Evolutionary conservation across 2,329 filamentous ascomycete genomes (phyloP), one percentile per base, ranked within the genome.

Genomic region (Cylindrodendrum hubeiense): DNA sequence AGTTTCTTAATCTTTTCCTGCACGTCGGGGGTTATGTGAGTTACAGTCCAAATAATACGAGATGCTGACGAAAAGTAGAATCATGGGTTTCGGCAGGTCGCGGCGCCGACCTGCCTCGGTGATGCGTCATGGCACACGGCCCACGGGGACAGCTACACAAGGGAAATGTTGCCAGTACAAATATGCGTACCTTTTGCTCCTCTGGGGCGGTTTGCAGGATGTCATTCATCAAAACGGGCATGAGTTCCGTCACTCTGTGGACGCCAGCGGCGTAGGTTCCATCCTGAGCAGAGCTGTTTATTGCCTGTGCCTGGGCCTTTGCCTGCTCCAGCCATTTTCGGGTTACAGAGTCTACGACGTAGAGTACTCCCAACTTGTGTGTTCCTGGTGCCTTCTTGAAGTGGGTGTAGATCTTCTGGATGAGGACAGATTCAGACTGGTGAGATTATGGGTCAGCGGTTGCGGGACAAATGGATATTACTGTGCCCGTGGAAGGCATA

Each of bases 311-410:
- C 73, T 92, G 88, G 77, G 91, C 89, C 83, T 95, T 96, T 77
- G 96, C 95, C 83, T 94, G 93, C 81, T 98, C 95, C 85, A 97
- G 90, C 95, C 96, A 99, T 85, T 97, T 95, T 83, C 96, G 94
- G 81, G 95, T 95, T 89, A 99, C 95, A 86, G 95, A 97, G 88
- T 99, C 96, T 95, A 99, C 93, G 84, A 98, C 95, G 91, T 99
- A 99, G 84, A 99, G 91, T 78, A 98, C 95, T 83, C 96, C 96
- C 81, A 99, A 89, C 84, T 99, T 99, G 89, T 99, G 95, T 79
- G 94, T 97, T 79, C 90, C 90, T 66, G 94, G 93, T 73, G 95
- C 91, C 82, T 96, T 97, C 83, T 97, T 97, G 87, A 98, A 97
- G 78, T 98, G 95, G 71, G 95, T 97, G 83, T 93, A 97, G 77